Evolutionary conservation across 2,329 filamentous ascomycete genomes (phyloP).

Genomic region (Pyrenochaeta sp.): DNA sequence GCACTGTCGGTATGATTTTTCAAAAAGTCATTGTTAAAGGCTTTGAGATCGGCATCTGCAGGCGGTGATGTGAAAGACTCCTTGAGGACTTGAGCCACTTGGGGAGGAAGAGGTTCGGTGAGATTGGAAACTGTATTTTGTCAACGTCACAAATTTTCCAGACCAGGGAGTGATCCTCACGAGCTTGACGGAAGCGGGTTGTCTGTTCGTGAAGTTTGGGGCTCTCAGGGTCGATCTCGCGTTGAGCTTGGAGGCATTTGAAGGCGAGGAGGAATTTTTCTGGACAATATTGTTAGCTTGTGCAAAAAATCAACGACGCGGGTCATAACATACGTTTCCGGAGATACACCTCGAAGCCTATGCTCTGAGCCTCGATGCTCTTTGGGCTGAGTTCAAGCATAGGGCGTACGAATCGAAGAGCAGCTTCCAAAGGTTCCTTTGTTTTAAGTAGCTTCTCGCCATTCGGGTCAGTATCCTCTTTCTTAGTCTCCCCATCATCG

Average conservation of each 20-base stretch:
- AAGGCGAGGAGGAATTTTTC: constrained; percentile 89
- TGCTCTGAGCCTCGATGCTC: constrained; percentile 80
- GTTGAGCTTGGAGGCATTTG: constrained; percentile 79
- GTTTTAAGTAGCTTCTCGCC: constrained; percentile 83
- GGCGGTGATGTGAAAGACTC: constrained; percentile 69
- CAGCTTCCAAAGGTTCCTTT: constrained; percentile 81
- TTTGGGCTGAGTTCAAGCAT: constrained; percentile 83
- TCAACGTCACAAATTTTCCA: constrained; percentile 6
- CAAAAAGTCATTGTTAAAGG: constrained; percentile 72
- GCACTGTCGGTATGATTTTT: constrained; percentile 68
- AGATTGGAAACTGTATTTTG: constrained; percentile 32
- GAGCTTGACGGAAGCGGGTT: constrained; percentile 70
- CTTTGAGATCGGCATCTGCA: constrained; percentile 63
- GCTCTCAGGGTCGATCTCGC: constrained; percentile 71
- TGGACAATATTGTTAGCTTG: constrained; percentile 47
- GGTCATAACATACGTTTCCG: constrained; percentile 71
- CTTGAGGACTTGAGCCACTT: constrained; percentile 74
- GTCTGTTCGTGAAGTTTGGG: constrained; percentile 79
- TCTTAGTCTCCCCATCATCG: constrained; percentile 72
- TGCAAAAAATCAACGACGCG: not conserved
- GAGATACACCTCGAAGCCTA: constrained; percentile 89
- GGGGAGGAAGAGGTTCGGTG: constrained; percentile 64
- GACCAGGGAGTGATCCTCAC: constrained; percentile 54
- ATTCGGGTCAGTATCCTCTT: constrained; percentile 88
- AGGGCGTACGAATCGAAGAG: constrained; percentile 83